Conservation (phyloP, 1,284 basidiomycete species). For the Irpex sp. region DNA sequence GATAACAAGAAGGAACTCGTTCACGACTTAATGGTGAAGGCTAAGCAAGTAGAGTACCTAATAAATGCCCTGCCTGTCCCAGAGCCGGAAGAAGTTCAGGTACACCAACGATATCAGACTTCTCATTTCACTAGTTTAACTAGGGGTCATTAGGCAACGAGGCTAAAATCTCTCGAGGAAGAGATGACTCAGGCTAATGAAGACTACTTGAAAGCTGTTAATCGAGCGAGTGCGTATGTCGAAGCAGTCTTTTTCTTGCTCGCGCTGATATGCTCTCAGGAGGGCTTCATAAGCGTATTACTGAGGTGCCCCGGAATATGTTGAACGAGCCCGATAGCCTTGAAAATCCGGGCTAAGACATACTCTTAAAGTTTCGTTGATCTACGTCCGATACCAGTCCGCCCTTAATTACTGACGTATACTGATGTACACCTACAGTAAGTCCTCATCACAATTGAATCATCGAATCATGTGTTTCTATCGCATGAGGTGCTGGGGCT, state of each 20-base stretch:
- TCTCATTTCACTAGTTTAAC: no score
- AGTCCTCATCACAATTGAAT: no score
- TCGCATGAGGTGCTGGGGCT: no score
- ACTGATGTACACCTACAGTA: no score
- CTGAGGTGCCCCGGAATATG: constrained; percentile 57
- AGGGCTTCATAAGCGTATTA: constrained; percentile 56
- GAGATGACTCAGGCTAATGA: constrained; percentile 70
- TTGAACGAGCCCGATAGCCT: constrained; percentile 38
- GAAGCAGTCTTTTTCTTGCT: background rate
- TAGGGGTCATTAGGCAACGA: constrained; percentile 44
- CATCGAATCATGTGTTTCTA: no score
- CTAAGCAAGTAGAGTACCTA: constrained; percentile 80
- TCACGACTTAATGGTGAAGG: constrained; percentile 73
- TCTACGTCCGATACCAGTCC: background rate
- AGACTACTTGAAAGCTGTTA: constrained; percentile 68
- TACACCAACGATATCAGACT: constrained; percentile 20
- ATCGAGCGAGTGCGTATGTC: constrained; percentile 63
- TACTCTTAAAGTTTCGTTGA: background rate
- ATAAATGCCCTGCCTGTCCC: constrained; percentile 74
- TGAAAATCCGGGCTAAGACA: constrained; percentile 10
- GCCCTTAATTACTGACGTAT: no score
- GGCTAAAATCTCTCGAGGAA: constrained; percentile 58
- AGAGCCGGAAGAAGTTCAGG: constrained; percentile 71
- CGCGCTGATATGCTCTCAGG: constrained; percentile 36
- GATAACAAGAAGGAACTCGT: constrained; percentile 80